These are phyloP conservation scores for Zoysia matrella DNA, from an alignment of 202 grass and related monocot genomes.

Conservation along the genomic window DNA sequence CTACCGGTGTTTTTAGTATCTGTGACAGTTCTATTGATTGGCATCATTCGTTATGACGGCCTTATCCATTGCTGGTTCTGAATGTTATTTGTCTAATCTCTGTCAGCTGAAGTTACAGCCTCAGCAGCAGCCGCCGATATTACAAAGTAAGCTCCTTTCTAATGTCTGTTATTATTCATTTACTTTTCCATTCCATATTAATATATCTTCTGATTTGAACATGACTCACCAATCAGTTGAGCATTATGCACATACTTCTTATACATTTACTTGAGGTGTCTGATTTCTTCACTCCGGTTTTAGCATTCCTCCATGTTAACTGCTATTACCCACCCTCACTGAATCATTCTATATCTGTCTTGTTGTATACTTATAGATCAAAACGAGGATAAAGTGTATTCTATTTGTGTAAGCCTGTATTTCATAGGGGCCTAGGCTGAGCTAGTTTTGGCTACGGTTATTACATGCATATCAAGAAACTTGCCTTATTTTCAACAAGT, in stretches of 20 bases:
- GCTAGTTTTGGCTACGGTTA: not conserved
- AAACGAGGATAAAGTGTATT: not conserved
- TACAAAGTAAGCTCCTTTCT: constrained; percentile 76
- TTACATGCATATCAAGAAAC: not conserved
- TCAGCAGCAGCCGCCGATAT: constrained; percentile 76
- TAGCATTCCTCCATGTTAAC: constrained; percentile 9
- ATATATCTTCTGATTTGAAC: constrained; percentile 31
- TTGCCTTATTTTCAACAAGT: not conserved
- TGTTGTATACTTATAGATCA: not conserved
- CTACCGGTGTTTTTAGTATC: constrained; percentile 25
- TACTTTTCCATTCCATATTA: constrained; percentile 31
- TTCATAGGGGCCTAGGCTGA: not conserved
- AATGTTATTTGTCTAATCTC: constrained; percentile 44
- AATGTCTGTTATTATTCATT: constrained; percentile 38
- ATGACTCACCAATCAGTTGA: constrained; percentile 8
- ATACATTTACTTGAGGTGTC: not conserved
- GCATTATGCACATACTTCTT: not conserved
- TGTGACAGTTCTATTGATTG: constrained; percentile 29
- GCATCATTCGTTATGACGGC: constrained; percentile 5
- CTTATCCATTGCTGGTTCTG: constrained; percentile 3
- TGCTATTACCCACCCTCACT: not conserved
- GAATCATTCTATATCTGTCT: not conserved
- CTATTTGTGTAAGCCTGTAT: not conserved
- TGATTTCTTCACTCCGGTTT: constrained; percentile 12
- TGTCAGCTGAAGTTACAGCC: constrained; percentile 59